phyloP scores from a whole-genome alignment of 2,329 filamentous ascomycete genomes.

The Talaromyces sp. region DNA sequence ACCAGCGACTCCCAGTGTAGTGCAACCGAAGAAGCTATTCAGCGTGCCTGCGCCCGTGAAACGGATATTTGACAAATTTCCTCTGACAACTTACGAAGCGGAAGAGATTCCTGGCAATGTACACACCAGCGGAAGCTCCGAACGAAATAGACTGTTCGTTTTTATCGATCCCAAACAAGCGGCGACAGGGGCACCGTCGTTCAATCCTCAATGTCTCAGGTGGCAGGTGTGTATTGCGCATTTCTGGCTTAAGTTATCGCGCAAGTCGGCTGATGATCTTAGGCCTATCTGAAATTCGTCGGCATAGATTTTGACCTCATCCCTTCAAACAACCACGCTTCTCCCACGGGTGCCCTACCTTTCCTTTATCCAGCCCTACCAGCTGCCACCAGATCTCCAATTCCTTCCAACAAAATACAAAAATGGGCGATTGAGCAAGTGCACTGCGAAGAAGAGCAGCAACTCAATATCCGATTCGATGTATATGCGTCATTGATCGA shows the following conservation, averaged over 20 bases:
- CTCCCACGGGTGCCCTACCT: conserved; percentile 81
- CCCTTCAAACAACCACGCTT: conserved; percentile 88
- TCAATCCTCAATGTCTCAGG: conserved; percentile 89
- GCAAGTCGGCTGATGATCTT: background rate
- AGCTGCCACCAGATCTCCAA: conserved; percentile 43
- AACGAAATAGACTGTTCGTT: conserved; percentile 69
- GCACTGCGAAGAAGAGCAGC: conserved; percentile 48
- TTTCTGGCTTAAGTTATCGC: background rate
- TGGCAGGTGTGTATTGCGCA: conserved; percentile 71
- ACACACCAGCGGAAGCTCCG: conserved; percentile 54
- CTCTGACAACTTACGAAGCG: conserved; percentile 70
- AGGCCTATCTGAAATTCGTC: conserved; percentile 82
- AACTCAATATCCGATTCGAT: conserved; percentile 60
- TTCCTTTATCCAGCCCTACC: conserved; percentile 68
- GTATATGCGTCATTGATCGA: conserved; percentile 78
- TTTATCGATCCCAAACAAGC: conserved; percentile 70
- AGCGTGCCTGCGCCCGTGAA: conserved; percentile 69
- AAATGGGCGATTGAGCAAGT: conserved; percentile 63
- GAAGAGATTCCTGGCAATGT: conserved; percentile 52
- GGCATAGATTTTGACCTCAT: conserved; percentile 65
- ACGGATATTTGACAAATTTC: conserved; percentile 79
- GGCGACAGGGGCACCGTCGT: conserved; percentile 65
- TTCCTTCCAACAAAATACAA: conserved; percentile 66
- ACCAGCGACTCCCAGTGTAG: conserved; percentile 15
- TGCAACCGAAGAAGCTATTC: conserved; percentile 35